Evolutionary conservation across 306 rosid species (phyloP).

Genomic region (Glycine latifolia): DNA sequence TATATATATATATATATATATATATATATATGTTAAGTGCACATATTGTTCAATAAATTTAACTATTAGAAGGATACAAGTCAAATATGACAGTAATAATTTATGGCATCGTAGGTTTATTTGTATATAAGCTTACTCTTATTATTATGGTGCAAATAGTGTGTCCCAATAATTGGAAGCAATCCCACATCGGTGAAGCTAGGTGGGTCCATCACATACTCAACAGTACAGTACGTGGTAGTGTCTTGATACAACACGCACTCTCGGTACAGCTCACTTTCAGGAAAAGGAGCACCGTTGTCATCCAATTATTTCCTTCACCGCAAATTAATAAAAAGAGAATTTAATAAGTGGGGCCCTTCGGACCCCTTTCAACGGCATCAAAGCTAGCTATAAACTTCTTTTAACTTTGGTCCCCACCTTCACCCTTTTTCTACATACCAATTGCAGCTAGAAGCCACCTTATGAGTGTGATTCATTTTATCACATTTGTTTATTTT

Average conservation of each 20-base stretch:
- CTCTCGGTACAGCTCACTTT: conserved; percentile 47
- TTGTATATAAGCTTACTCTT: no score
- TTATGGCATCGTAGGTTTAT: no score
- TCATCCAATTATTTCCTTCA: conserved; percentile 39
- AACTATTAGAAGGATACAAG: no score
- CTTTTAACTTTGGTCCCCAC: conserved; percentile 33
- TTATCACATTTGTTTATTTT: background rate
- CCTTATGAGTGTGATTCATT: conserved; percentile 4
- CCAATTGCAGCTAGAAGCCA: conserved; percentile 44
- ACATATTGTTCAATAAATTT: no score
- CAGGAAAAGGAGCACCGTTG: background rate
- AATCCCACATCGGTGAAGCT: no score
- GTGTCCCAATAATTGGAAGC: no score
- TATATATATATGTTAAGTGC: no score
- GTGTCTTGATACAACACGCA: conserved; percentile 44
- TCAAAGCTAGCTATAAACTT: conserved; percentile 1
- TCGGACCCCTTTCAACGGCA: conserved; percentile 12
- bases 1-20: no score
- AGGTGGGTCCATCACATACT: no score
- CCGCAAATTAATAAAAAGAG: conserved; percentile 32
- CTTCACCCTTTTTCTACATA: conserved; percentile 13
- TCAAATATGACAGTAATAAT: no score
- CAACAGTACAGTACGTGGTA: conserved; percentile 18
- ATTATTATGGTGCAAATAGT: no score
- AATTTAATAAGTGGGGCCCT: conserved; percentile 20